A percentile compares a stretch with the other conserved stretches of the same genome.
Conservation (phyloP, 148 eudicot species). For the Chenopodium quinoa region DNA sequence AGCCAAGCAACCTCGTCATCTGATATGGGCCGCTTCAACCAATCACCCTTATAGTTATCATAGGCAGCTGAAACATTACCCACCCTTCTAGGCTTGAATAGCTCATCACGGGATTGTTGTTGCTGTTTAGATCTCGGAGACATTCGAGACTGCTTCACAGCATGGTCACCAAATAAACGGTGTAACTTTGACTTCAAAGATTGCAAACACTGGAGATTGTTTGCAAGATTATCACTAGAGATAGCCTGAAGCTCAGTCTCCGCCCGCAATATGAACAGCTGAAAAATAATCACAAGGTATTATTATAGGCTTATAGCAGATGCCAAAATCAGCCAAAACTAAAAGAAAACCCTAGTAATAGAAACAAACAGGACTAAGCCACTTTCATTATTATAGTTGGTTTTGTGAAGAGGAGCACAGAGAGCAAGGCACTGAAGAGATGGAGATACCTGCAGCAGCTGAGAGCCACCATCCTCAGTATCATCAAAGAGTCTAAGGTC, state of each 20-base stretch:
- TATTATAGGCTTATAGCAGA: slow-evolving; percentile 1
- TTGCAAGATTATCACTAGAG: slow-evolving; percentile 56
- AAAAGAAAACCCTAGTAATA: background rate
- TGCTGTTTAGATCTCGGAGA: slow-evolving; percentile 36
- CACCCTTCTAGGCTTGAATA: slow-evolving; percentile 68
- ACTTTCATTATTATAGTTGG: background rate
- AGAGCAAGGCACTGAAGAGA: background rate
- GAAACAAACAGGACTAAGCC: background rate
- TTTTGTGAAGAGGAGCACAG: background rate
- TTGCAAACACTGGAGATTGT: slow-evolving; percentile 51
- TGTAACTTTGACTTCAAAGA: slow-evolving; percentile 52
- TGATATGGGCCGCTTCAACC: slow-evolving; percentile 88
- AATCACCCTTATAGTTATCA: slow-evolving; percentile 81
- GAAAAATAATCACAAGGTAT: slow-evolving; percentile 14
- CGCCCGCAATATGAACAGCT: slow-evolving; percentile 89
- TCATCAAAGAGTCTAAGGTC: slow-evolving; percentile 78
- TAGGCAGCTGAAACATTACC: slow-evolving; percentile 37
- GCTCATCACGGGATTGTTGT: slow-evolving; percentile 55
- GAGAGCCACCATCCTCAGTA: slow-evolving; percentile 88
- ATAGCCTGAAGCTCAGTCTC: slow-evolving; percentile 76
- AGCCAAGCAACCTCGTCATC: slow-evolving; percentile 90
- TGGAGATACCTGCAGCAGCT: slow-evolving; percentile 73
- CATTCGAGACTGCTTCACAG: slow-evolving; percentile 30
- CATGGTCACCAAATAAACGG: slow-evolving; percentile 55
- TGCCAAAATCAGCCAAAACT: background rate